A percentile compares a stretch with the other conserved stretches of the same genome.
Evolutionary conservation across 2,329 filamentous ascomycete genomes (phyloP).

Genomic region (Pseudogymnoascus sp.): DNA sequence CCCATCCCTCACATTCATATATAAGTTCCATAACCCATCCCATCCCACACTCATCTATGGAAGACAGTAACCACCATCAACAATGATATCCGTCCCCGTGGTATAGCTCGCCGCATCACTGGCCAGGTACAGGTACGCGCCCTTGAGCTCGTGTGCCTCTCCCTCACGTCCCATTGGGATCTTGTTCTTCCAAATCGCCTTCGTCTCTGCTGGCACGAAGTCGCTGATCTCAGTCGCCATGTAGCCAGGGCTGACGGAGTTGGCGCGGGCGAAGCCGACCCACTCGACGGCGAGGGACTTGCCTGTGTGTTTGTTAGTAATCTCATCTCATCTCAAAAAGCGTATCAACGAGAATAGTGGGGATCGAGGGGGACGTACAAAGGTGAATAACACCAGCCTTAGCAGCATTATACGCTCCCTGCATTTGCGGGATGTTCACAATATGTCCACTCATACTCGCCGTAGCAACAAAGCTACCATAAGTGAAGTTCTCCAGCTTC

Average conservation of each 20-base stretch:
- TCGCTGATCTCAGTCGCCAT: constrained; percentile 64
- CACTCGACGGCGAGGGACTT: constrained; percentile 68
- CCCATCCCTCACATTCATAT: background rate
- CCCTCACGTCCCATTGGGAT: constrained; percentile 74
- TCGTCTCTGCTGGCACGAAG: constrained; percentile 56
- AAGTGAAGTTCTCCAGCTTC: constrained; percentile 48
- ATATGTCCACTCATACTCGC: constrained; percentile 72
- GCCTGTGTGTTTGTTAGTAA: constrained; percentile 32
- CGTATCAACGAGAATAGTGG: too few relatives aligned
- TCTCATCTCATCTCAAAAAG: background rate
- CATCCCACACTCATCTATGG: background rate
- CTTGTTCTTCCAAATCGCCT: constrained; percentile 67
- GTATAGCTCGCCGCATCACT: constrained; percentile 78
- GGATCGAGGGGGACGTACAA: constrained; percentile 35
- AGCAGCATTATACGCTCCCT: constrained; percentile 64
- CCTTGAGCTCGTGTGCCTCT: constrained; percentile 66
- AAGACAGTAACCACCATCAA: constrained; percentile 17
- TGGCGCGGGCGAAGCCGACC: constrained; percentile 64
- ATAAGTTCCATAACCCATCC: background rate
- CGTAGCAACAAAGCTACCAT: constrained; percentile 68
- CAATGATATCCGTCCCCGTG: constrained; percentile 42
- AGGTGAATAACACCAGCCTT: constrained; percentile 57
- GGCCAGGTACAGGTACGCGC: constrained; percentile 71
- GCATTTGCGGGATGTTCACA: constrained; percentile 67
- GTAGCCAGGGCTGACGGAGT: constrained; percentile 66